phyloP scores from a whole-genome alignment of 2,329 filamentous ascomycete species.

The Ophiocordyceps sinensis region DNA sequence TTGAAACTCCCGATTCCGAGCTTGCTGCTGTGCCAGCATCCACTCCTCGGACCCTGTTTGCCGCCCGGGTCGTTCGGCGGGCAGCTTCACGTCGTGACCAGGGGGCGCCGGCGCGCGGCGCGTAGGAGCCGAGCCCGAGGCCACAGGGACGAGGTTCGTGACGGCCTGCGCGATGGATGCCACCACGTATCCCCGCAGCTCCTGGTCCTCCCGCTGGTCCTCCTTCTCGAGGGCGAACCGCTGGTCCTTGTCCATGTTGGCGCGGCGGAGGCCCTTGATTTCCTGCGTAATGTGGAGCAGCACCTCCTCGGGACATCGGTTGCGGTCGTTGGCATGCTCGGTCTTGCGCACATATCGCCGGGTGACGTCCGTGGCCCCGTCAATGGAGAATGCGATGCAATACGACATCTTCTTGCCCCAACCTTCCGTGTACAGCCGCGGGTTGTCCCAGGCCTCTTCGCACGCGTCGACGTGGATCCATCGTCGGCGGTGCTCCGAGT shows the following conservation, averaged over 20 bases:
- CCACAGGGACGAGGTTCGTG: conserved; percentile 47
- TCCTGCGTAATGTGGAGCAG: conserved; percentile 85
- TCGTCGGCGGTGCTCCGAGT: conserved; percentile 80
- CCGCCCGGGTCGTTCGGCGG: conserved; percentile 41
- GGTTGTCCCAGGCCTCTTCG: conserved; percentile 91
- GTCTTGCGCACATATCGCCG: conserved; percentile 56
- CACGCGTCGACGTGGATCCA: conserved; percentile 97
- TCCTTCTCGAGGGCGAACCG: conserved; percentile 71
- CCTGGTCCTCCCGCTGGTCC: conserved; percentile 59
- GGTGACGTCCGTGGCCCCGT: conserved; percentile 58
- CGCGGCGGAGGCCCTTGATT: conserved; percentile 70
- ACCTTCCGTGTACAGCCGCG: conserved; percentile 79
- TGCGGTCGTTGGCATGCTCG: conserved; percentile 60
- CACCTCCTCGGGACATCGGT: conserved; percentile 73
- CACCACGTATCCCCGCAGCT: conserved; percentile 61
- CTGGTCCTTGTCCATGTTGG: conserved; percentile 75
- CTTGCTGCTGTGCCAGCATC: conserved; percentile 32
- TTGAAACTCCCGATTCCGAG: conserved; percentile 22
- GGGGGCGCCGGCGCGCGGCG: conserved; percentile 10
- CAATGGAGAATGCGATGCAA: conserved; percentile 90
- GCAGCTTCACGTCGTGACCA: conserved; percentile 44
- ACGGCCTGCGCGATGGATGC: conserved; percentile 60
- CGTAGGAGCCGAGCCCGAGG: conserved; percentile 14
- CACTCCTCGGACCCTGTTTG: conserved; percentile 37
- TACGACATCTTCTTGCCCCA: conserved; percentile 97